A percentile compares a stretch with the other conserved stretches of the same genome.
These are phyloP conservation scores for Phaeosphaeria sp. DNA, from an alignment of 2,329 filamentous ascomycete genomes.

Conservation along the genomic window DNA sequence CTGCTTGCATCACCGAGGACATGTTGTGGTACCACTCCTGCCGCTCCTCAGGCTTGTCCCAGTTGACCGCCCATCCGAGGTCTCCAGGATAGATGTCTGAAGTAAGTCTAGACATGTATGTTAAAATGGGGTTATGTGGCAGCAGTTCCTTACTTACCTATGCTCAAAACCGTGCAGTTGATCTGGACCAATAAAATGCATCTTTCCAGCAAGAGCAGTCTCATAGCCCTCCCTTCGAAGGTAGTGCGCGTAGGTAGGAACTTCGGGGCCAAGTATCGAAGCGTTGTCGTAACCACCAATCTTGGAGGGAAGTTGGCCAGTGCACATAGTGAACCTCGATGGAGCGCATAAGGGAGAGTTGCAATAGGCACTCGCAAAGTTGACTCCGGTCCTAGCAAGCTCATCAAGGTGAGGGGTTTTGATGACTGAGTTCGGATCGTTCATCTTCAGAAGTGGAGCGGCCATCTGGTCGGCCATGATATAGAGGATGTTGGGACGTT, in stretches of 20 bases:
- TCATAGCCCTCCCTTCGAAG: slow-evolving; percentile 84
- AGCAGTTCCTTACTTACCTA: slow-evolving; percentile 26
- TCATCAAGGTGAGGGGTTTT: slow-evolving; percentile 89
- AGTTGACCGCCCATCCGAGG: slow-evolving; percentile 94
- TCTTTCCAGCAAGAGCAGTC: slow-evolving; percentile 90
- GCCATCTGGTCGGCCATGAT: slow-evolving; percentile 98
- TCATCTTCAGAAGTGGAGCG: slow-evolving; percentile 88
- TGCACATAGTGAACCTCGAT: slow-evolving; percentile 93
- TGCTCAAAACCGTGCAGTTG: slow-evolving; percentile 94
- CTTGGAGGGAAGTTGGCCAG: slow-evolving; percentile 87
- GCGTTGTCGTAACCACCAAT: slow-evolving; percentile 94
- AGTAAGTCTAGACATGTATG: slow-evolving; percentile 67
- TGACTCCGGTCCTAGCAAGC: slow-evolving; percentile 79
- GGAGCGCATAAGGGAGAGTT: slow-evolving; percentile 92
- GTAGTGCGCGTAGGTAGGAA: slow-evolving; percentile 93
- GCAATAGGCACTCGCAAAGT: slow-evolving; percentile 94
- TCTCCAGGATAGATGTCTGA: slow-evolving; percentile 95
- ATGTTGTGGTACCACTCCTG: slow-evolving; percentile 96
- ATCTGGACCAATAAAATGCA: slow-evolving; percentile 92
- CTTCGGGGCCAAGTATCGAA: slow-evolving; percentile 79
- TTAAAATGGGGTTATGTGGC: background rate
- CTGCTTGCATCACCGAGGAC: slow-evolving; percentile 89
- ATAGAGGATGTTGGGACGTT: slow-evolving; percentile 79
- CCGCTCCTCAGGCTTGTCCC: slow-evolving; percentile 84
- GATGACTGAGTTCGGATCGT: slow-evolving; percentile 87